phyloP scores from a whole-genome alignment of 2,329 filamentous ascomycete genomes.

The Ascochyta viciae-villosae region DNA sequence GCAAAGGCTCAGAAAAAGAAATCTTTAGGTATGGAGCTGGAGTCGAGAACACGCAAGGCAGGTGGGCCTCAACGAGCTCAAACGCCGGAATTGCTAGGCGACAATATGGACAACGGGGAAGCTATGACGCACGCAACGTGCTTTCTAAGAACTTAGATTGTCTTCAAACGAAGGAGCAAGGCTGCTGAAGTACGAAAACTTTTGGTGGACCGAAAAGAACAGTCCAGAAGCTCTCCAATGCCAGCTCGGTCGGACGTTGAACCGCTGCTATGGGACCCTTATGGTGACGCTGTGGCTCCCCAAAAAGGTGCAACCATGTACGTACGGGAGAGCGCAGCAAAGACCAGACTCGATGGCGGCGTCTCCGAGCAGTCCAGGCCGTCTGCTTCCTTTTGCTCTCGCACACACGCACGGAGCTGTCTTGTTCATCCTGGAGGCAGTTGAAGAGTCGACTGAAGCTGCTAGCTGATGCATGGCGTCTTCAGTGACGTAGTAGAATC shows the following conservation, averaged over 20 bases:
- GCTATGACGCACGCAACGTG: slow-evolving; percentile 12
- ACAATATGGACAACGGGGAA: background rate
- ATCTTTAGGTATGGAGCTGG: background rate
- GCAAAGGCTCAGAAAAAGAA: background rate
- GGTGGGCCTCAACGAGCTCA: background rate
- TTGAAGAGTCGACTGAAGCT: background rate
- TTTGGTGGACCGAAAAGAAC: slow-evolving; percentile 10
- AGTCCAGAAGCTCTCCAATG: slow-evolving; percentile 15
- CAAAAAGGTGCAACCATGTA: background rate
- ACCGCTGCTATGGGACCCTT: background rate
- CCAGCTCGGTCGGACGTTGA: slow-evolving; percentile 8
- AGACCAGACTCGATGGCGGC: slow-evolving; percentile 1
- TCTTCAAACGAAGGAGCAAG: background rate
- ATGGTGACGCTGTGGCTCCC: slow-evolving; percentile 10
- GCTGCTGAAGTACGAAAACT: slow-evolving; percentile 1
- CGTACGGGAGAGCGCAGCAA: background rate
- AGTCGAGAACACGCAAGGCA: background rate
- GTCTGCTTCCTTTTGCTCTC: background rate
- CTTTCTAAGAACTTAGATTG: background rate
- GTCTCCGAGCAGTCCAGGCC: background rate
- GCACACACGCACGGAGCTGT: background rate
- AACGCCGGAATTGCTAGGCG: background rate
- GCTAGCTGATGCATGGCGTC: slow-evolving; percentile 17
- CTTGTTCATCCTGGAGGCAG: background rate
- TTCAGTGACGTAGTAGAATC: slow-evolving; percentile 23